phyloP scores from a whole-genome alignment of 2,329 filamentous ascomycete species.

The Pestalotiopsis sp. region DNA sequence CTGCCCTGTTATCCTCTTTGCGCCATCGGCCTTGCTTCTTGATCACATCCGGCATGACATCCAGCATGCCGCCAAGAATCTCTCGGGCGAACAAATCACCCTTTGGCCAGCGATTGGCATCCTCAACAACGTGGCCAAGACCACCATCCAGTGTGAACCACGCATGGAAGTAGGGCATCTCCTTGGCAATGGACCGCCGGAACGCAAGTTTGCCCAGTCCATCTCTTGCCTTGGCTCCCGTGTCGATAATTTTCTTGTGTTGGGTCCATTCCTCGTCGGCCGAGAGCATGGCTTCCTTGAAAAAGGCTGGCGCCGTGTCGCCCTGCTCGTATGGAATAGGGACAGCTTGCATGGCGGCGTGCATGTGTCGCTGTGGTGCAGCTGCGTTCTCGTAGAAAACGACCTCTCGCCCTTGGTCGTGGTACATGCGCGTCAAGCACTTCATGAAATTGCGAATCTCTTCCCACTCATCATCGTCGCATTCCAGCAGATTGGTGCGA shows the following conservation, averaged over 20 bases:
- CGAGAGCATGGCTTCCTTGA: slow-evolving; percentile 88
- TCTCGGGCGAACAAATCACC: slow-evolving; percentile 94
- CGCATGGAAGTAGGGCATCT: slow-evolving; percentile 98
- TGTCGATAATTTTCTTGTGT: slow-evolving; percentile 94
- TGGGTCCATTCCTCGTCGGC: slow-evolving; percentile 94
- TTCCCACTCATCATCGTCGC: slow-evolving; percentile 99
- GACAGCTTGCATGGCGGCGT: slow-evolving; percentile 84
- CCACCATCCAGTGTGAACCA: slow-evolving; percentile 96
- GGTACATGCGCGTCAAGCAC: slow-evolving; percentile 88
- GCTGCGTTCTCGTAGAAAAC: slow-evolving; percentile 98
- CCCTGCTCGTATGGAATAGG: slow-evolving; percentile 91
- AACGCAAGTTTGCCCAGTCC: slow-evolving; percentile 83
- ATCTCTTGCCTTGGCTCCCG: slow-evolving; percentile 63
- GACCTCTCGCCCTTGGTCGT: slow-evolving; percentile 88
- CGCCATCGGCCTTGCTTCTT: slow-evolving; percentile 90
- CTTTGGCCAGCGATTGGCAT: slow-evolving; percentile 80
- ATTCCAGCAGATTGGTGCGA: slow-evolving; percentile 88
- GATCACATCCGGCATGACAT: slow-evolving; percentile 77
- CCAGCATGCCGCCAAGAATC: slow-evolving; percentile 89
- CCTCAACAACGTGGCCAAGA: slow-evolving; percentile 89
- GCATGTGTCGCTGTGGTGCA: slow-evolving; percentile 72
- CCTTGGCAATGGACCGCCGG: slow-evolving; percentile 79
- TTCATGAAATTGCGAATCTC: slow-evolving; percentile 99
- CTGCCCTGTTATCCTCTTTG: slow-evolving; percentile 68
- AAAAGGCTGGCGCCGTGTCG: slow-evolving; percentile 90